Base-by-base conservation (phyloP, 2,329 filamentous ascomycete species). In the Colletotrichum sp. region DNA sequence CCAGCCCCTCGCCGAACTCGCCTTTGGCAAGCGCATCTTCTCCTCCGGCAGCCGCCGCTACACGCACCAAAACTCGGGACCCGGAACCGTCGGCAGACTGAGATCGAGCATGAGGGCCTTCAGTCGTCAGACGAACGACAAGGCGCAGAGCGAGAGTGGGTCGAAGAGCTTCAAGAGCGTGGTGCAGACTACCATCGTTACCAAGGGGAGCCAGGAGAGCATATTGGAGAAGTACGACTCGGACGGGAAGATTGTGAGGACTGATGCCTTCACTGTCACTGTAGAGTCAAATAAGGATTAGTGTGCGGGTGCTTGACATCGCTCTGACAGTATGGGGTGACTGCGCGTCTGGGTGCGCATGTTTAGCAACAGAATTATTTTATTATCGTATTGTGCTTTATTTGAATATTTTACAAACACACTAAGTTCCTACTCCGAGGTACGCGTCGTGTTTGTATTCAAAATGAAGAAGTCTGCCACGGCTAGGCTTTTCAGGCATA, bases 1-100 rank as follows among this genome's bases (percentile, higher is more conserved):
- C 3, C 81, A 83, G 34, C 83, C 83, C 7, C 80, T 85, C 4
- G 63, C 26, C 26, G 70, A 68, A 21, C 52, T 72, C 26, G 26
- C 44, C 21, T 72, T 72, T 10, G 70, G 70, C 70, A 72, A 67
- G 7, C 70, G 70, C 70, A 72, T 72, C 34, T 72, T 72, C 70
- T 67, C 62, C 34, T 59, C 70, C 18, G 24, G 70, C 34, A 60
- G 39, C 16, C 30, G 68, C 24, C 52, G 36, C 24, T 59, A 59
- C 24, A n/a, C 52, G 9, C 21, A 66, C 8, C 26, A 67, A 8
- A 72, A 60, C 32, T 59, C 69, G 7, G 55, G 55, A 21, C 44
- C 55, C 12, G 28, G 18, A 57, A 57, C 44, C 44, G 44, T 52
- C 10, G 44, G 44, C 6, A 21, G 44, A 52, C 6, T 52, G n/a